phyloP scores from a whole-genome alignment of 2,329 filamentous ascomycete genomes.

The Botryosphaeria agaves region DNA sequence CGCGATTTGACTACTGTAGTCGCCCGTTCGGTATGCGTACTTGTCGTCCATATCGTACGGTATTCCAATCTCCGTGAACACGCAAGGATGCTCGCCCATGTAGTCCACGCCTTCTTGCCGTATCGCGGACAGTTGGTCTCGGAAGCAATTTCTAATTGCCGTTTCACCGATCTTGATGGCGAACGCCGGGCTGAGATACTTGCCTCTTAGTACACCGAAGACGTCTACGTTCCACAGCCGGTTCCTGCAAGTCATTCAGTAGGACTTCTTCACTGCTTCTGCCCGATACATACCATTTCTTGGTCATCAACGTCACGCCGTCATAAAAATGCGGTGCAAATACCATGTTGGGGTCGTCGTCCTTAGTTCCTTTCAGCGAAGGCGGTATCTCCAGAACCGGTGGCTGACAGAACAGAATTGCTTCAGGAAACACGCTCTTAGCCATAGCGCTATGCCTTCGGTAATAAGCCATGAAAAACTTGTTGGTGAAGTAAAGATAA shows the following conservation, averaged over 20 bases:
- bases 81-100: slow-evolving; percentile 72
- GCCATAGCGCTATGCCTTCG: slow-evolving; percentile 59
- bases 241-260: slow-evolving; percentile 37
- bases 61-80: slow-evolving; percentile 92
- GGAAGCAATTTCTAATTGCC: slow-evolving; percentile 85
- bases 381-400: slow-evolving; percentile 87
- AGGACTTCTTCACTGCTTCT: background rate
- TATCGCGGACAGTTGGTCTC: slow-evolving; percentile 70
- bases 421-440: slow-evolving; percentile 56
- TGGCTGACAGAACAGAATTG: slow-evolving; percentile 81
- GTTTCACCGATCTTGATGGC: slow-evolving; percentile 85
- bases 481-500: slow-evolving; percentile 76
- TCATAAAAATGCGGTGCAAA: slow-evolving; percentile 97
- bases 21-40: slow-evolving; percentile 84
- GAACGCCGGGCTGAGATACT: slow-evolving; percentile 76
- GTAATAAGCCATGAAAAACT: slow-evolving; percentile 79
- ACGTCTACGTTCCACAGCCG: slow-evolving; percentile 94
- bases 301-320: slow-evolving; percentile 88
- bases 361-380: slow-evolving; percentile 64
- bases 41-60: slow-evolving; percentile 98
- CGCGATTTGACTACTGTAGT: slow-evolving; percentile 81
- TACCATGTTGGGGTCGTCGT: slow-evolving; percentile 79
- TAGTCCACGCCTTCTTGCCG: slow-evolving; percentile 74
- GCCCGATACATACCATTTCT: slow-evolving; percentile 52
- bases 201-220: slow-evolving; percentile 74